Evolutionary conservation across 2,329 filamentous ascomycete species (phyloP).

Genomic region (Alternaria infectoria): DNA sequence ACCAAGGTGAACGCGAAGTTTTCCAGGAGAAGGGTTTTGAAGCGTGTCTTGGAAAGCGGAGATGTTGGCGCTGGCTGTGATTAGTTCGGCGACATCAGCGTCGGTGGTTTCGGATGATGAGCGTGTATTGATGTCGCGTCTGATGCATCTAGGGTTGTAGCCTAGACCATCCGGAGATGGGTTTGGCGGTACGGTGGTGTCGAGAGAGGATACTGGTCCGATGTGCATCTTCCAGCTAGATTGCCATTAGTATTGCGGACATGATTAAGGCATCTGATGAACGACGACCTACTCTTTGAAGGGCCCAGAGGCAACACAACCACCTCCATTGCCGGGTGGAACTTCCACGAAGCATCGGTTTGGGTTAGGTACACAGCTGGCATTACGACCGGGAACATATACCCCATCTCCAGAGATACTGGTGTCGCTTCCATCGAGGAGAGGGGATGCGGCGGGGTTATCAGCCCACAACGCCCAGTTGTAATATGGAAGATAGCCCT

Average conservation of each 20-base stretch:
- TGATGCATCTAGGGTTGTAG: constrained; percentile 47
- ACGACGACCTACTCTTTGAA: constrained; percentile 51
- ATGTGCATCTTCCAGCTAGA: constrained; percentile 46
- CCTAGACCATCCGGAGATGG: constrained; percentile 32
- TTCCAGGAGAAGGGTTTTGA: constrained; percentile 41
- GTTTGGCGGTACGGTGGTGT: constrained; percentile 35
- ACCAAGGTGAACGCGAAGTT: constrained; percentile 51
- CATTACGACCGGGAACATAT: not conserved
- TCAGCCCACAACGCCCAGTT: constrained; percentile 8
- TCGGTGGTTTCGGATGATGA: constrained; percentile 33
- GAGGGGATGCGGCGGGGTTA: not conserved
- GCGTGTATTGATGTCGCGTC: constrained; percentile 41
- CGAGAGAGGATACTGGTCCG: constrained; percentile 54
- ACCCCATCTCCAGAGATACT: constrained; percentile 5
- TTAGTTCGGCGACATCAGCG: constrained; percentile 25
- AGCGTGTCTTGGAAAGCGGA: constrained; percentile 47
- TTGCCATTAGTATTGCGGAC: not conserved
- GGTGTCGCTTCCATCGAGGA: constrained; percentile 4
- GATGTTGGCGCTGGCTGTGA: constrained; percentile 30
- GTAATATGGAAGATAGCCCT: constrained; percentile 6
- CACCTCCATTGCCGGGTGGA: constrained; percentile 57
- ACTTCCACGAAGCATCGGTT: not conserved
- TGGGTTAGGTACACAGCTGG: not conserved
- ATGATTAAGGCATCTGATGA: not conserved
- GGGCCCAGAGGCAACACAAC: constrained; percentile 59